Evolutionary conservation across 1,139 yeast species (phyloP), one percentile per base, ranked within the genome.

Genomic region (Yamadazyma kanchanaburiensis): DNA sequence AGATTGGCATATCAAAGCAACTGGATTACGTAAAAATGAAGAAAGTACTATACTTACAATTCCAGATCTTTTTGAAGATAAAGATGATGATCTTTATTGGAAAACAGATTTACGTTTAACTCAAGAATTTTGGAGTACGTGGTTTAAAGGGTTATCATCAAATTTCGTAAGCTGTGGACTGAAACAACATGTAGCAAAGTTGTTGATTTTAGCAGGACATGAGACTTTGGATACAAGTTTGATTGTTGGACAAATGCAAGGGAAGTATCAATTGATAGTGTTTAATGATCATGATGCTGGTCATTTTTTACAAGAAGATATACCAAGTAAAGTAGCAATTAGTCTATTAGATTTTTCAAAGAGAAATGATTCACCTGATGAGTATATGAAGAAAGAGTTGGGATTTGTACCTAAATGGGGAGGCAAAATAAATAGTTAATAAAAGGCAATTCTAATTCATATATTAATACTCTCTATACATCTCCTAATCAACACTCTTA

Each of bases 201-300:
- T 91, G 32, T 65, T 91, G 26, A 69, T 91, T 1, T 58, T 91
- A n/a, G 94, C 97, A 0, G 95, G 95, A 4, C 85, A 89, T 35
- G 96, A 91, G 48, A 77, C 86, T 7, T 64, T 94, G 17, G 98
- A 94, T 55, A 87, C 82, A 40, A 74, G 74, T 26, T 62, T 91
- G 24, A 87, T 88, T 53, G 80, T 91, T 34, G 98, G 96, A 0
- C 98, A 94, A 57, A 91, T 91, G 98, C 97, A 89, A 58, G 94
- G 94, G 0, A 87, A 85, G 50, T 91, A 83, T 53, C 98, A 91
- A 55, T 67, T 91, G 27, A 79, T 86, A 11, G 94, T 88, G 4
- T 82, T 88, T 54, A 80, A 76, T 39, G 48, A 80, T 36, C 55
- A 60, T 2, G 47, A 77, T 22, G 68, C 89, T 1, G 96, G 97